A percentile compares a stretch with the other conserved stretches of the same genome.
phyloP scores from a whole-genome alignment of 495 filamentous ascomycete species.

The Margaritispora aquatica region DNA sequence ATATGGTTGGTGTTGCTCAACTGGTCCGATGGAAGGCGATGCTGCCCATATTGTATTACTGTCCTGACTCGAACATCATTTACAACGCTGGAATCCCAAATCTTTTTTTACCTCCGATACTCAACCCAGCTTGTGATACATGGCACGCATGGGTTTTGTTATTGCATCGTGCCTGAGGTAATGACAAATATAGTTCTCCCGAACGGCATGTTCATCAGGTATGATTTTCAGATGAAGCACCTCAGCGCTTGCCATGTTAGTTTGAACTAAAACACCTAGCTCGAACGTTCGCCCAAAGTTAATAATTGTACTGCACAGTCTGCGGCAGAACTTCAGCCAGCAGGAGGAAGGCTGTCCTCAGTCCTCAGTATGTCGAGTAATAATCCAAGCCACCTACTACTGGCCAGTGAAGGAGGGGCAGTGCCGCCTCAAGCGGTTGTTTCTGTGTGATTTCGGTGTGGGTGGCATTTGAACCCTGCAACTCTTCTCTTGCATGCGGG shows the following conservation, averaged over 20 bases:
- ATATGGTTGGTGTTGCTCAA: background rate
- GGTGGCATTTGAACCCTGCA: background rate
- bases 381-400: background rate
- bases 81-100: background rate
- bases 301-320: background rate
- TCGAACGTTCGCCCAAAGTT: background rate
- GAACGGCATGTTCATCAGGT: background rate
- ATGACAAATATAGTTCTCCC: too few relatives aligned
- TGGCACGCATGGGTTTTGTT: too few relatives aligned
- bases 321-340: background rate
- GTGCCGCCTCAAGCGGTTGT: background rate
- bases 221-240: background rate
- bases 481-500: constrained; percentile 10
- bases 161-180: too few relatives aligned
- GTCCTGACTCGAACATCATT: constrained; percentile 8
- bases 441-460: background rate
- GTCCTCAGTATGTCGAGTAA: background rate
- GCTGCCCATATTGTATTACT: background rate
- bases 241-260: background rate
- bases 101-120: too few relatives aligned
- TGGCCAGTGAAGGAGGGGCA: constrained; percentile 1
- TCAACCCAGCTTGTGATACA: constrained; percentile 3
- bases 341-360: background rate
- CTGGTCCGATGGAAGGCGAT: constrained; percentile 9
- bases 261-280: too few relatives aligned